Evolutionary conservation across 2,329 filamentous ascomycete genomes (phyloP).

Genomic region (Thelonectria discophora): DNA sequence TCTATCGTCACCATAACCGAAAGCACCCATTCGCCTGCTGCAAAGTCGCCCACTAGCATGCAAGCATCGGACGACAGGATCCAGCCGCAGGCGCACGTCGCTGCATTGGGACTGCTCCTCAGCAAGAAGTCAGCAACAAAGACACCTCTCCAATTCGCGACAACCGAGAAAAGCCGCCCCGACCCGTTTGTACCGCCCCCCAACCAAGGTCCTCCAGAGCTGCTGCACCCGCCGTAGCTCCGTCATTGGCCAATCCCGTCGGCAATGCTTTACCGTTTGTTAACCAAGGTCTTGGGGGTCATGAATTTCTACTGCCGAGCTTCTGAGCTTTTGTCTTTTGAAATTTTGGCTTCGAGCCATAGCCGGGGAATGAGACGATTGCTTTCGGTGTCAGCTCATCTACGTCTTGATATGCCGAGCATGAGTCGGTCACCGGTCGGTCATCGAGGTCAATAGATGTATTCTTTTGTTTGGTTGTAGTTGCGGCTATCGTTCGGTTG

Average conservation of each 20-base stretch:
- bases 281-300: slow-evolving; percentile 40
- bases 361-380: background rate
- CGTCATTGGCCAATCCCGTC: slow-evolving; percentile 45
- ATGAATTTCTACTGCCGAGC: slow-evolving; percentile 1
- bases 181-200: slow-evolving; percentile 36
- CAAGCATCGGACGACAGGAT: slow-evolving; percentile 27
- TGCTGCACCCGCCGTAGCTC: slow-evolving; percentile 27
- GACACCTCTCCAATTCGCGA: slow-evolving; percentile 18
- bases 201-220: slow-evolving; percentile 32
- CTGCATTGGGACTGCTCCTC: background rate
- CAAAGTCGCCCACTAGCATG: background rate
- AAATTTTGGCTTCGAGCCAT: too few species aligned
- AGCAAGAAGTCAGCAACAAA: background rate
- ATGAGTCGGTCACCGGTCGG: slow-evolving; percentile 36
- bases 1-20: background rate
- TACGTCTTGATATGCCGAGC: slow-evolving; percentile 17
- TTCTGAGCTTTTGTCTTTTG: background rate
- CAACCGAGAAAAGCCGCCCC: slow-evolving; percentile 49
- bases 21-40: background rate
- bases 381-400: too few species aligned
- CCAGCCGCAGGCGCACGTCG: too few species aligned
- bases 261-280: slow-evolving; percentile 37
- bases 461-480: slow-evolving; percentile 1
- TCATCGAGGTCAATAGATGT: slow-evolving; percentile 27
- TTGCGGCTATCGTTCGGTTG: slow-evolving; percentile 8